Conservation (phyloP, 2,329 filamentous ascomycete genomes). For the Myotisia sp. region DNA sequence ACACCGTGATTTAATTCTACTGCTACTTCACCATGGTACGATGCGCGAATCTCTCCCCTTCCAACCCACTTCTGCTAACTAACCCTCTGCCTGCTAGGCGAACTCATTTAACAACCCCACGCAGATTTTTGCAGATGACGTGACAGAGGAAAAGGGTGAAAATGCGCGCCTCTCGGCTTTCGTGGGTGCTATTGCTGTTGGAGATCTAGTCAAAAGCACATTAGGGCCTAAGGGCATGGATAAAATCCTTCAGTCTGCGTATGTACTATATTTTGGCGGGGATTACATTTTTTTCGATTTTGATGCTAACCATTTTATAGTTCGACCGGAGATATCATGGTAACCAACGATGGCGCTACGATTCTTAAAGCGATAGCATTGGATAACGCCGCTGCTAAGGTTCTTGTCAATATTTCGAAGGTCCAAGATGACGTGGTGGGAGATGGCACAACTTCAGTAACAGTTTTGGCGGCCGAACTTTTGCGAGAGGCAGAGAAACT, state of each 20-base stretch:
- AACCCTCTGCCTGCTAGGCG: slow-evolving; percentile 16
- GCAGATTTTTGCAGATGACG: slow-evolving; percentile 95
- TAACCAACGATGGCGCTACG: slow-evolving; percentile 96
- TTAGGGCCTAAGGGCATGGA: slow-evolving; percentile 98
- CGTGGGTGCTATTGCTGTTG: slow-evolving; percentile 93
- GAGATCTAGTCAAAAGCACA: slow-evolving; percentile 93
- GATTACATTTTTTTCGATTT: too few relatives aligned
- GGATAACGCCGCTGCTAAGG: slow-evolving; percentile 95
- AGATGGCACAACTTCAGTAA: slow-evolving; percentile 95
- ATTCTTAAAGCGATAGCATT: slow-evolving; percentile 97
- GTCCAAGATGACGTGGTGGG: slow-evolving; percentile 98
- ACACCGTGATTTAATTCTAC: too few relatives aligned
- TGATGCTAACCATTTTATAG: slow-evolving; percentile 31
- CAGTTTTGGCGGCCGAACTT: slow-evolving; percentile 86
- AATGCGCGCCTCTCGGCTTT: slow-evolving; percentile 98
- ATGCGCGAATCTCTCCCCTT: not conserved
- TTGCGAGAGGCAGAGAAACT: slow-evolving; percentile 93
- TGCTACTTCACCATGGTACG: slow-evolving; percentile 10
- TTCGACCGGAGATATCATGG: slow-evolving; percentile 92
- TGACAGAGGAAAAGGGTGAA: slow-evolving; percentile 95
- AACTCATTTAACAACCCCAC: slow-evolving; percentile 54
- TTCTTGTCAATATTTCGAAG: slow-evolving; percentile 97
- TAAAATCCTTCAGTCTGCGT: slow-evolving; percentile 94
- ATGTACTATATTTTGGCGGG: too few relatives aligned
- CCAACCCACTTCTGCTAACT: not conserved